These are phyloP conservation scores for Diaporthe aspalathi DNA, from an alignment of 2,329 filamentous ascomycete species.

Conservation along the genomic window DNA sequence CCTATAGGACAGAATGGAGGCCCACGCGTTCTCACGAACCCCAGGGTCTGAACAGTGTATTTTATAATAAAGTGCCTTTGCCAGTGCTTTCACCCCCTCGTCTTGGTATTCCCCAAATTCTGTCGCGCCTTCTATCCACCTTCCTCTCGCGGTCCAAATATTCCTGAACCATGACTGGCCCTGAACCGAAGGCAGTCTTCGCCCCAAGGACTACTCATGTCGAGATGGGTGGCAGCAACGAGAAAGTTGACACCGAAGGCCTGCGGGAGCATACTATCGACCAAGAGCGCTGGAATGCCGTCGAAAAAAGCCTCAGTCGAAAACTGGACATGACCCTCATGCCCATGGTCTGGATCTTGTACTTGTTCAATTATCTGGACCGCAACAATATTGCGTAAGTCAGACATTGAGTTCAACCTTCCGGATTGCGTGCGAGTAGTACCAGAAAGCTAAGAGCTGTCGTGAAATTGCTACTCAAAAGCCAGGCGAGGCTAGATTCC, in stretches of 20 bases:
- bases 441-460: conserved; percentile 39
- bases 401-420: not conserved
- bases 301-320: conserved; percentile 51
- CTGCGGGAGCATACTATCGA: not conserved
- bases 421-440: too few relatives aligned
- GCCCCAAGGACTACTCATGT: not conserved
- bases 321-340: conserved; percentile 53
- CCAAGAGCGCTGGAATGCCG: conserved; percentile 39
- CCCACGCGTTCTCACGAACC: not conserved
- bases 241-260: not conserved
- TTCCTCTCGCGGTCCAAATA: not conserved
- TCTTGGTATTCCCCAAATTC: not conserved
- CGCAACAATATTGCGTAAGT: not conserved
- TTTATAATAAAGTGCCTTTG: not conserved
- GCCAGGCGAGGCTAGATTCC: conserved; percentile 28
- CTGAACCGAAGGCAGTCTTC: not conserved
- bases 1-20: not conserved
- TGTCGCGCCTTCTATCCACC: not conserved
- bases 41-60: not conserved
- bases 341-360: conserved; percentile 55
- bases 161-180: not conserved
- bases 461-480: conserved; percentile 42
- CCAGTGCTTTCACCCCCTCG: not conserved
- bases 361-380: conserved; percentile 44
- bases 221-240: not conserved